Evolutionary conservation across 2,329 filamentous ascomycete genomes (phyloP).

Genomic region (Ascochyta lentis): DNA sequence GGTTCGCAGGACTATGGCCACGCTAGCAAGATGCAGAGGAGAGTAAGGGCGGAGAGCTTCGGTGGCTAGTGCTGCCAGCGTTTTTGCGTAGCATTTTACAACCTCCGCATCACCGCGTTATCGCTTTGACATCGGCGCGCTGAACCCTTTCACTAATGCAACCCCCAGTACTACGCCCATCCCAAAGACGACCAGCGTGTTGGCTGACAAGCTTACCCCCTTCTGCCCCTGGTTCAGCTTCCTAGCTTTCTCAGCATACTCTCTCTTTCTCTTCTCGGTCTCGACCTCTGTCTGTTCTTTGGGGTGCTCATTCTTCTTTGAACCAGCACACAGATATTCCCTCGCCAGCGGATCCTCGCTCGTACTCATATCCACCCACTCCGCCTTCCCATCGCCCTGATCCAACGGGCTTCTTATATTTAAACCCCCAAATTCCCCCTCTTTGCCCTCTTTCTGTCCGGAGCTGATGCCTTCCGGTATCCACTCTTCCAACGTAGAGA

Average conservation of each 20-base stretch:
- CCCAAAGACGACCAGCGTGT: constrained; percentile 5
- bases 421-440: constrained; percentile 31
- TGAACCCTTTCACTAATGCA: constrained; percentile 4
- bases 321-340: constrained; percentile 23
- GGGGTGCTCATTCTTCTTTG: constrained; percentile 1
- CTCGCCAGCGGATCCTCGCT: constrained; percentile 30
- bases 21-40: constrained; percentile 19
- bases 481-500: constrained; percentile 29
- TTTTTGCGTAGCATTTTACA: background rate
- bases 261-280: constrained; percentile 11
- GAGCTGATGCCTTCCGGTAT: constrained; percentile 18
- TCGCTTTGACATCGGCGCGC: background rate
- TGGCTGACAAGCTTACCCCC: background rate
- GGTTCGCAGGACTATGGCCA: constrained; percentile 19
- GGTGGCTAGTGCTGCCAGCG: constrained; percentile 14
- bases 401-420: constrained; percentile 44
- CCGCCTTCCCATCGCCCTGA: constrained; percentile 28
- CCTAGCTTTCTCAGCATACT: constrained; percentile 13
- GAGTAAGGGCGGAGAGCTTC: constrained; percentile 39
- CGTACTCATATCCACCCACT: constrained; percentile 33
- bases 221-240: constrained; percentile 4
- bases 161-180: constrained; percentile 11
- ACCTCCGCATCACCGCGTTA: background rate
- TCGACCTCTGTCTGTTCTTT: background rate
- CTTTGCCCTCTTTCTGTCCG: constrained; percentile 15